Base-by-base conservation (phyloP, 2,329 filamentous ascomycete species). In the Sclerotinia sclerotiorum region DNA sequence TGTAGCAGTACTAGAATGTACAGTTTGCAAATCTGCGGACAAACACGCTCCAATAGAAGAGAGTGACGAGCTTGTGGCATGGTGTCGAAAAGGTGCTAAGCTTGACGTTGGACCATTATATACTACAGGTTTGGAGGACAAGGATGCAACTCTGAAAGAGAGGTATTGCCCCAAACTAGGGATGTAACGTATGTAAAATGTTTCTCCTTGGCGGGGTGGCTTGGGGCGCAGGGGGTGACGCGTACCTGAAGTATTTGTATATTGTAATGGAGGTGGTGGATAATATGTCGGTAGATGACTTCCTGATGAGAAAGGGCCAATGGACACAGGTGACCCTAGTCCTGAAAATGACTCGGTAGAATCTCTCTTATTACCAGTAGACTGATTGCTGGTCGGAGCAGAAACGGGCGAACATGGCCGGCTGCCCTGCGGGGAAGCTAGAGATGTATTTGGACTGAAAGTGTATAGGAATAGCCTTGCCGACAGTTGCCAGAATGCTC, bases 281-380 rank as follows among this genome's bases (percentile, higher is more conserved):
- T 92, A 97, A 80, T 93, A 97, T 0, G 93, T 97, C 2, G 94
- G 94, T 2, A 97, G 83, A 78, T 97, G 92, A 54, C 91, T 95
- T 19, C 87, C 86, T 1, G 92, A 96, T 73, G 87, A 88, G 79
- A 94, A 97, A 0, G 92, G 93, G 0, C 90, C 90, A 39, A 82
- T 77, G 39, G 81, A 76, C 19, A 72, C 78, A 72, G 69, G 78
- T 69, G 69, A 79, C 73, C 79, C 81, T 15, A 79, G 79, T 71
- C 70, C 77, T 57, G 73, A 64, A 21, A 84, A 82, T 68, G 82
- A 79, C 21, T 78, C 79, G 2, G 81, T 79, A 10, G 73, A 73
- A 35, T 72, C 74, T 66, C 70, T 72, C 8, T 69, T 78, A 72
- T 60, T 72, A n/a, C 44, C 44, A 65, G 77, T 75, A 11, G 76